Percentiles rank a stretch among this genome's conserved stretches.
Evolutionary conservation across 441 rosid species (phyloP).

Genomic region (Isatis lusitanica): DNA sequence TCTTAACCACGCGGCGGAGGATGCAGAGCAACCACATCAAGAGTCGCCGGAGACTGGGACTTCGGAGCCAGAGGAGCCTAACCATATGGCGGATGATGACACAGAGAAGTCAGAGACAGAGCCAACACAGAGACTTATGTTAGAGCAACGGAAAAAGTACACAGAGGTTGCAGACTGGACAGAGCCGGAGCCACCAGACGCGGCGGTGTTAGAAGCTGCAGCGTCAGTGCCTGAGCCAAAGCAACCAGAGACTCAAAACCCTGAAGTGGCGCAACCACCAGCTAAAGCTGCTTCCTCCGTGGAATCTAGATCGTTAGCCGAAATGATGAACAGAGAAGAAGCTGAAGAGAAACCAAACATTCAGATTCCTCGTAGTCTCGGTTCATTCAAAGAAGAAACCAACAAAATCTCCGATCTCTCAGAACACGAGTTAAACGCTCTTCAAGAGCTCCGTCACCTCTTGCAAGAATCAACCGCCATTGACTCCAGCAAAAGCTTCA

Average conservation of each 20-base stretch:
- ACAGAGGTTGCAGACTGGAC: constrained; percentile 36
- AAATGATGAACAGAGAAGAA: constrained; percentile 57
- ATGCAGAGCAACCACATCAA: background rate
- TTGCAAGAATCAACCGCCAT: constrained; percentile 48
- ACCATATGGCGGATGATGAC: background rate
- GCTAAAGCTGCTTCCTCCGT: constrained; percentile 3
- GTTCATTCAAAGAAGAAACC: constrained; percentile 56
- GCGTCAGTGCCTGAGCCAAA: constrained; percentile 21
- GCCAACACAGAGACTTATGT: constrained; percentile 13
- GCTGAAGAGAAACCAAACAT: constrained; percentile 32
- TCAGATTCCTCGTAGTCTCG: constrained; percentile 33
- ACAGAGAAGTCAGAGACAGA: constrained; percentile 13
- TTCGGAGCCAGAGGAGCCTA: background rate
- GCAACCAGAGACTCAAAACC: background rate
- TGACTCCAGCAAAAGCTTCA: constrained; percentile 38
- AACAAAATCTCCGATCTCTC: constrained; percentile 49
- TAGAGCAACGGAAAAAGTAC: constrained; percentile 27
- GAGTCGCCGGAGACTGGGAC: background rate
- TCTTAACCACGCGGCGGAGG: background rate
- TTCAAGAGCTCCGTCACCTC: constrained; percentile 48
- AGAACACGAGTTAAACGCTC: constrained; percentile 46
- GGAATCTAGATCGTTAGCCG: constrained; percentile 48
- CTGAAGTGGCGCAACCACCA: constrained; percentile 1
- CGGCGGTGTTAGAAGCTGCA: constrained; percentile 36
- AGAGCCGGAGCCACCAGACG: constrained; percentile 37